phyloP scores from a whole-genome alignment of 192 early-diverging fungal genomes.

The Allomyces macrogynus region DNA sequence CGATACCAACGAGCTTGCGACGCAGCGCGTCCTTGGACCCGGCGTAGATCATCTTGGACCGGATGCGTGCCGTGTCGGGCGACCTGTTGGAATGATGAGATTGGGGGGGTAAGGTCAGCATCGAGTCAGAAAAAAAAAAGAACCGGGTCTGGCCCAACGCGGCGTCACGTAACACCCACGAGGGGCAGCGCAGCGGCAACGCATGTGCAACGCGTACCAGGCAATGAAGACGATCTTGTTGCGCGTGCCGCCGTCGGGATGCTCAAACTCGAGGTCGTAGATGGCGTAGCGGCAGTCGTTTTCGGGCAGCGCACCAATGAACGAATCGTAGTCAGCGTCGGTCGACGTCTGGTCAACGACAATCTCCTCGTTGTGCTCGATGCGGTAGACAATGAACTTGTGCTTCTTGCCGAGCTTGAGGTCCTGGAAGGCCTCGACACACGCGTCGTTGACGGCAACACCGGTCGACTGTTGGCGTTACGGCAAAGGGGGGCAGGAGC shows the following conservation, averaged over 20 bases:
- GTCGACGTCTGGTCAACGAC: conserved; percentile 35
- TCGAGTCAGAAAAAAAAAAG: too few relatives aligned
- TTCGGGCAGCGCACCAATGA: conserved; percentile 38
- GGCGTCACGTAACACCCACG: too few relatives aligned
- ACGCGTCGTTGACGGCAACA: conserved; percentile 40
- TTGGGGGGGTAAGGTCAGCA: too few relatives aligned
- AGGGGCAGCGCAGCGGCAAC: background rate
- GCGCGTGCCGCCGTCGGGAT: conserved; percentile 39
- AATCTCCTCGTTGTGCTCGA: conserved; percentile 48
- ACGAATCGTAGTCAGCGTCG: conserved; percentile 39
- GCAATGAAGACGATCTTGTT: conserved; percentile 71
- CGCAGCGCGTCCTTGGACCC: conserved; percentile 60
- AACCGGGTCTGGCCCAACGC: too few relatives aligned
- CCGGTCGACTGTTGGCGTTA: conserved; percentile 38
- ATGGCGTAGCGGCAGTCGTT: conserved; percentile 65
- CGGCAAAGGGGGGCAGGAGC: too few relatives aligned
- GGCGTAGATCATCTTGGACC: conserved; percentile 79
- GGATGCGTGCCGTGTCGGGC: conserved; percentile 55
- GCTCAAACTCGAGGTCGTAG: conserved; percentile 66
- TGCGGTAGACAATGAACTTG: conserved; percentile 65
- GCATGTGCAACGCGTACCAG: conserved; percentile 32
- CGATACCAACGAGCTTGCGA: conserved; percentile 48
- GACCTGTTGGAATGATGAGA: conserved; percentile 37
- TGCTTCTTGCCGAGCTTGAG: conserved; percentile 54
- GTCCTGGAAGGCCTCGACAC: conserved; percentile 41